These are phyloP conservation scores for Xylariaceae sp. DNA, from an alignment of 2,329 filamentous ascomycete genomes.

Conservation along the genomic window DNA sequence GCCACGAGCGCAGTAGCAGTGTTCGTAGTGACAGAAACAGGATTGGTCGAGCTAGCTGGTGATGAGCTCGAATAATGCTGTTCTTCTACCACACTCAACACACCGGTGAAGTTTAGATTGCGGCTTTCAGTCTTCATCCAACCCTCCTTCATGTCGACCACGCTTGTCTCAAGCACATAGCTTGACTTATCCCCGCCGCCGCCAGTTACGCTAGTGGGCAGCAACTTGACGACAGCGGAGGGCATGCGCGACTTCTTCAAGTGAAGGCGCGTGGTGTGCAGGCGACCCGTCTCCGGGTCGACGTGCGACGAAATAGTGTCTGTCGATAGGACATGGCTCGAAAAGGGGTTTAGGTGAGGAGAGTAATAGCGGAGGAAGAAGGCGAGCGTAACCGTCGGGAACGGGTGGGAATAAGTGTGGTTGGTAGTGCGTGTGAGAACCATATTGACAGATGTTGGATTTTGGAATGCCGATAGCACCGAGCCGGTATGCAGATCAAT, in stretches of 20 bases:
- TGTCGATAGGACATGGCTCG: slow-evolving; percentile 73
- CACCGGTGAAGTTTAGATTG: slow-evolving; percentile 77
- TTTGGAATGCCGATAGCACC: background rate
- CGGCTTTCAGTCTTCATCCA: slow-evolving; percentile 78
- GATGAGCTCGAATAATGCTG: slow-evolving; percentile 55
- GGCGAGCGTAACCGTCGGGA: slow-evolving; percentile 78
- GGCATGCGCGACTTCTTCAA: slow-evolving; percentile 77
- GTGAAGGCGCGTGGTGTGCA: slow-evolving; percentile 74
- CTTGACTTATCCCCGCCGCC: slow-evolving; percentile 64
- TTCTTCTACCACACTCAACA: slow-evolving; percentile 70
- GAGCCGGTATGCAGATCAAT: background rate
- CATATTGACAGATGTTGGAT: slow-evolving; percentile 38
- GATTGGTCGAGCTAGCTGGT: slow-evolving; percentile 31
- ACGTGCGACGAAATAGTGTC: slow-evolving; percentile 72
- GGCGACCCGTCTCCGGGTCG: slow-evolving; percentile 65
- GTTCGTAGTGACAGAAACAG: slow-evolving; percentile 29
- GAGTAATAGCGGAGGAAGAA: slow-evolving; percentile 84
- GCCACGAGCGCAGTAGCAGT: slow-evolving; percentile 1
- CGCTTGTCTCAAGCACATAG: slow-evolving; percentile 74
- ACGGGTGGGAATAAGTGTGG: slow-evolving; percentile 73
- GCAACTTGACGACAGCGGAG: slow-evolving; percentile 65
- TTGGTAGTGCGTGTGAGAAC: slow-evolving; percentile 60
- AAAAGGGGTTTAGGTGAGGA: slow-evolving; percentile 67
- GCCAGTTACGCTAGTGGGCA: slow-evolving; percentile 64
- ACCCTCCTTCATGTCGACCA: slow-evolving; percentile 72